Percentiles rank a stretch among this genome's conserved stretches.
phyloP scores from a whole-genome alignment of 2,329 filamentous ascomycete genomes.

The Arachnopeziza araneosa region DNA sequence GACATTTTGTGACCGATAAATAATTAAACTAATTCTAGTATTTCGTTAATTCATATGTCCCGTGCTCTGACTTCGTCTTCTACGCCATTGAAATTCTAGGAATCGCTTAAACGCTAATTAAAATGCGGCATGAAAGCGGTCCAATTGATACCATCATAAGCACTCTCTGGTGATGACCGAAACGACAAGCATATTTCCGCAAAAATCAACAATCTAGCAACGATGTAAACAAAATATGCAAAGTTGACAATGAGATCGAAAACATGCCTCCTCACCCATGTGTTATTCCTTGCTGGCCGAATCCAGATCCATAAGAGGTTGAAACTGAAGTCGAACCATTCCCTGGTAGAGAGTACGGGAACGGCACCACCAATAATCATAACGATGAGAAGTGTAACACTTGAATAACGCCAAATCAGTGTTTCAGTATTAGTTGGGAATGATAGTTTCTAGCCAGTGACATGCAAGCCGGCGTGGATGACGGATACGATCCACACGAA shows the following conservation, averaged over 20 bases:
- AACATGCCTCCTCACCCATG: constrained; percentile 1
- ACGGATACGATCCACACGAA: constrained; percentile 6
- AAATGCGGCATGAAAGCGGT: constrained; percentile 1
- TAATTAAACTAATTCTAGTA: no score
- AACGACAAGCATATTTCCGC: constrained; percentile 3
- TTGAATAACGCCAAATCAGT: background rate
- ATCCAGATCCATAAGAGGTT: constrained; percentile 8
- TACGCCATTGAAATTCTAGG: no score
- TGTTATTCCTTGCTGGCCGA: constrained; percentile 1
- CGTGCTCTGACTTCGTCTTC: no score
- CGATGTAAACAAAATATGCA: constrained; percentile 2
- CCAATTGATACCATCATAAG: constrained; percentile 1
- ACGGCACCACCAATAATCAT: constrained; percentile 6
- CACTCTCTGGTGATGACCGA: constrained; percentile 3
- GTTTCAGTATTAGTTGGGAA: background rate
- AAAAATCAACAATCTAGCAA: constrained; percentile 2
- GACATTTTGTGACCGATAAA: no score
- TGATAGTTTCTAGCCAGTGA: constrained; percentile 1
- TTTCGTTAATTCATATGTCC: no score
- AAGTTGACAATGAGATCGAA: background rate
- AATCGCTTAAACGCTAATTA: background rate
- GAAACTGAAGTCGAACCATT: constrained; percentile 7
- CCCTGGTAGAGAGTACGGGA: constrained; percentile 2
- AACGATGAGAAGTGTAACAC: constrained; percentile 1
- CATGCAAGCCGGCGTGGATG: constrained; percentile 2